These are phyloP conservation scores for Wickerhamomyces sp. DNA, from an alignment of 1,139 yeast species.

Conservation along the genomic window DNA sequence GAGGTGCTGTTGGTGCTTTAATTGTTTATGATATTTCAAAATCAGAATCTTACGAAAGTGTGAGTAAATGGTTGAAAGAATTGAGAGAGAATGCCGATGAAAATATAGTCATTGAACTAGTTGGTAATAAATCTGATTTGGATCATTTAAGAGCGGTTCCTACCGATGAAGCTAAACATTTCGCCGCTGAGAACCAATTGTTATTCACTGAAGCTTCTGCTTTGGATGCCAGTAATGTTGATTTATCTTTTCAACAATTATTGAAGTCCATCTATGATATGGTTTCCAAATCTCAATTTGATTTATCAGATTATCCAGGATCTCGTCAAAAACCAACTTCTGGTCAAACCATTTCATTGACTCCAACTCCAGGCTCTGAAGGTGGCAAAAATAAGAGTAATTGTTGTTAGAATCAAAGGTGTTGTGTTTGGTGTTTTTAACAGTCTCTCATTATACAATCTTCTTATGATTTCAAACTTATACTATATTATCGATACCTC, in stretches of 20 bases:
- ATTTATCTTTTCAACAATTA: conserved; percentile 87
- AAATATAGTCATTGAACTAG: conserved; percentile 92
- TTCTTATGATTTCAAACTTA: background rate
- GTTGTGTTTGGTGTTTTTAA: background rate
- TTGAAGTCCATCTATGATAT: conserved; percentile 89
- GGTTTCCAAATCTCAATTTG: conserved; percentile 84
- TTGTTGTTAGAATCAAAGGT: conserved; percentile 45
- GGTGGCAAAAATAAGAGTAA: conserved; percentile 55
- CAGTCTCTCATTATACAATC: background rate
- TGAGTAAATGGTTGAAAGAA: conserved; percentile 92
- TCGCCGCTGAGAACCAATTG: conserved; percentile 89
- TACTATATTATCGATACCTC: too few relatives aligned
- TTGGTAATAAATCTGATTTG: conserved; percentile 94
- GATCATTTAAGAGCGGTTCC: conserved; percentile 96
- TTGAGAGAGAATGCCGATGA: conserved; percentile 96
- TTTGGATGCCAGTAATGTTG: conserved; percentile 90
- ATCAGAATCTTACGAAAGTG: conserved; percentile 89
- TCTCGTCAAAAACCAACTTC: conserved; percentile 50
- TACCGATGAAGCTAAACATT: conserved; percentile 93
- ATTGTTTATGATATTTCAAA: conserved; percentile 94
- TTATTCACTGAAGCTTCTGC: conserved; percentile 98
- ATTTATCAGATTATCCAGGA: conserved; percentile 52
- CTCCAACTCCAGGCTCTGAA: conserved; percentile 88
- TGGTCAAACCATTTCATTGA: conserved; percentile 89
- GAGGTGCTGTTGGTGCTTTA: conserved; percentile 98